Evolutionary conservation across 2,329 filamentous ascomycete species (phyloP), one percentile per base, ranked within the genome.

Genomic region (Hypoxylon sp.): DNA sequence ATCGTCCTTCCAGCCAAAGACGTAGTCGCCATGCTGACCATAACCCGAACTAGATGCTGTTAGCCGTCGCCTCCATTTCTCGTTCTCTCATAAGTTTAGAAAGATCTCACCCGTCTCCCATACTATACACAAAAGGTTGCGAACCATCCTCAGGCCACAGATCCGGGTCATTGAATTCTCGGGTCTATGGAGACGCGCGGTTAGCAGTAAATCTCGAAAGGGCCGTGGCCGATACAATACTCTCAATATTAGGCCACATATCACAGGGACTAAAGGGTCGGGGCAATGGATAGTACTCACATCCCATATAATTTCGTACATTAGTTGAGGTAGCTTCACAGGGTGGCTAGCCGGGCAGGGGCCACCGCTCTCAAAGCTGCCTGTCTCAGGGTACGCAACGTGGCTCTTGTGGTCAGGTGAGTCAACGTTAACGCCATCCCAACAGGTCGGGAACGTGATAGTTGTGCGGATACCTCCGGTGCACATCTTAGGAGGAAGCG

Each of bases 391-490:
- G 64, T 86, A 87, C 4, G 81, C 78, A 73, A 87, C 81, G 71
- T 88, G 86, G 27, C 75, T 82, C 61, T 80, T 81, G 74, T 86
- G 83, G 73, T 86, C 80, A 1, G 78, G 54, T 6, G 80, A 78
- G 70, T 86, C 84, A 53, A 83, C 68, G 63, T 85, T 79, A n/a
- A 78, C 77, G 20, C 85, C 85, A 61, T 87, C 80, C 85, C 85
- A 87, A 77, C 85, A 74, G 20, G 78, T 80, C 31, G 82, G 83
- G 73, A 84, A 83, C 14, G 80, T 80, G 69, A 82, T 79, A 22
- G 82, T 82, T 50, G 82, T 77, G 71, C 81, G 77, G 57, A 79
- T 79, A 5, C 75, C 25, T 61, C 74, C 68, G 5, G 61, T 61
- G 69, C 77, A 79, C 31, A 77, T 74, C 66, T 60, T 69, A 22